Evolutionary conservation across 179 eudicot genomes (phyloP).

Genomic region (Vitellaria paradoxa): DNA sequence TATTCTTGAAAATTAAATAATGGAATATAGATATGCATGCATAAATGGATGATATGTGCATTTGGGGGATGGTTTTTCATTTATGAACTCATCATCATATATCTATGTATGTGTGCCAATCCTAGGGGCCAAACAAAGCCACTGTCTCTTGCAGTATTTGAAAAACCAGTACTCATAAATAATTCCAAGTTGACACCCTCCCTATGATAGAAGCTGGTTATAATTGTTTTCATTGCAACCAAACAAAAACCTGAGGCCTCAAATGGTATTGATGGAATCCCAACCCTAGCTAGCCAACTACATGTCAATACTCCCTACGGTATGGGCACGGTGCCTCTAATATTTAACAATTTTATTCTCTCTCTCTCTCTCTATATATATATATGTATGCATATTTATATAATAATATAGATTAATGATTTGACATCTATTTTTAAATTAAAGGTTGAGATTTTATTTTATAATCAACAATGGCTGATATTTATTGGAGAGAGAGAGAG

Average conservation of each 20-base stretch:
- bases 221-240: not conserved
- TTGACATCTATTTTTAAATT: too few relatives aligned
- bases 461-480: too few relatives aligned
- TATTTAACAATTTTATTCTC: too few relatives aligned
- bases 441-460: too few relatives aligned
- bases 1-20: too few relatives aligned
- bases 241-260: not conserved
- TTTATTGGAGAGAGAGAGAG: too few relatives aligned
- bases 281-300: not conserved
- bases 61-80: too few relatives aligned
- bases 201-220: not conserved
- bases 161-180: not conserved
- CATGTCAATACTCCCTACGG: not conserved
- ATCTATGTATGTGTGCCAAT: not conserved
- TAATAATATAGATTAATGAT: too few relatives aligned
- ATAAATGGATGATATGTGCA: too few relatives aligned
- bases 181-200: not conserved
- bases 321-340: not conserved
- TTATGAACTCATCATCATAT: too few relatives aligned
- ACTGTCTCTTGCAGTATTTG: not conserved
- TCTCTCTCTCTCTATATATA: not conserved
- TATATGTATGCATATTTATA: too few relatives aligned
- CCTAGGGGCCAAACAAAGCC: constrained; percentile 10
- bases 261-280: not conserved
- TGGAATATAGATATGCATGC: too few relatives aligned